Conservation (phyloP, 306 rosid species). For the cucumber (Cucumis sativus) region DNA sequence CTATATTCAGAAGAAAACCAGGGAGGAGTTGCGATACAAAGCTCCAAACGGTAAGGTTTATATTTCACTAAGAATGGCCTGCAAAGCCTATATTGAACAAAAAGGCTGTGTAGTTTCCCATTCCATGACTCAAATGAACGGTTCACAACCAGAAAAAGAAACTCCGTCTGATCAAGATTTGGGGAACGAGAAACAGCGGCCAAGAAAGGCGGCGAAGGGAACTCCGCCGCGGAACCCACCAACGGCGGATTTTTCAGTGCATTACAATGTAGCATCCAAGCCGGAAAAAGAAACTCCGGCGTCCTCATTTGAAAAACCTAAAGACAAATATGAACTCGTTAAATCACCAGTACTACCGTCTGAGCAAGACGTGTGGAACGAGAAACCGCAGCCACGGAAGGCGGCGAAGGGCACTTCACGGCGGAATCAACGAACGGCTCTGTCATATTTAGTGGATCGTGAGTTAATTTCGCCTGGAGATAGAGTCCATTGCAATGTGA, state of each 20-base stretch:
- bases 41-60: conserved; percentile 32
- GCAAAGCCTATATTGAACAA: conserved; percentile 23
- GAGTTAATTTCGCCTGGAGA: conserved; percentile 9
- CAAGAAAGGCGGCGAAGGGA: neutral
- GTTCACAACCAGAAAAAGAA: neutral
- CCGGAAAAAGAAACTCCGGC: neutral
- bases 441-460: conserved; percentile 26
- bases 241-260: conserved; percentile 8
- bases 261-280: no score
- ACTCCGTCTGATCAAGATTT: neutral
- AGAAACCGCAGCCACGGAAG: no score
- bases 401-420: neutral
- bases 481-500: conserved; percentile 11
- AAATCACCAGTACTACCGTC: neutral
- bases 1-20: conserved; percentile 13
- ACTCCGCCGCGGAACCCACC: conserved; percentile 6
- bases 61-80: conserved; percentile 42
- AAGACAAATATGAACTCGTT: neutral
- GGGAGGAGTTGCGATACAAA: conserved; percentile 38
- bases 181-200: neutral
- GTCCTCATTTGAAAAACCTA: neutral
- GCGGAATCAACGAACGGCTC: conserved; percentile 10
- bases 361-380: neutral
- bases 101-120: neutral
- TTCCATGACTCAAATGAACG: neutral